Conservation (phyloP, 1,284 basidiomycete genomes). For the Erythrobasidium hasegawianum region DNA sequence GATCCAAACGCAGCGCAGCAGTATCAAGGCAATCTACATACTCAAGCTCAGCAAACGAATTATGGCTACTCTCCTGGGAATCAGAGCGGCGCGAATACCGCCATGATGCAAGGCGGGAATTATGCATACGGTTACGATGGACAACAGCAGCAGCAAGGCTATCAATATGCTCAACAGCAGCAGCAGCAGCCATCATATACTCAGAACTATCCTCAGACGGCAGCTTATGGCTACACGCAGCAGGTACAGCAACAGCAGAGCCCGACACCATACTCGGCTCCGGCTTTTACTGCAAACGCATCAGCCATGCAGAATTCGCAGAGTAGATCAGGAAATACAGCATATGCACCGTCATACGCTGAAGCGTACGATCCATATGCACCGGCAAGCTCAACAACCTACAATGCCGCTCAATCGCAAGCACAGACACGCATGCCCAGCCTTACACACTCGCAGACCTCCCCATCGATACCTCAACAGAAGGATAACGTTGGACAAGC, state of each 20-base stretch:
- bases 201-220: background rate
- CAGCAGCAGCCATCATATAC: background rate
- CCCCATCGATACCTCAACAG: background rate
- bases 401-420: conserved; percentile 6
- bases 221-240: conserved; percentile 4
- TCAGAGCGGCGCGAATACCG: background rate
- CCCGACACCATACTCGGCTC: conserved; percentile 6
- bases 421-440: background rate
- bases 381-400: conserved; percentile 1
- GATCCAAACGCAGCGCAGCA: conserved; percentile 3
- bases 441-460: conserved; percentile 6
- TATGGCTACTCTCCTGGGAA: conserved; percentile 1
- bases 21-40: conserved; percentile 11
- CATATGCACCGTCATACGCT: conserved; percentile 18
- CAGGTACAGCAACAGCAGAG: conserved; percentile 9
- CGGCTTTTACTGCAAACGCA: conserved; percentile 7
- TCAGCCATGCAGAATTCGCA: conserved; percentile 9
- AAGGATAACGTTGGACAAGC: background rate
- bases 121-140: conserved; percentile 5
- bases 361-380: conserved; percentile 32
- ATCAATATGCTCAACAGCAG: no score
- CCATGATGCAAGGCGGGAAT: background rate
- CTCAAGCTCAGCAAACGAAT: background rate
- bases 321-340: background rate
- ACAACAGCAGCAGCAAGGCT: conserved; percentile 5